Base-by-base conservation (phyloP, 2,329 filamentous ascomycete species). In the Colletotrichum siamense region DNA sequence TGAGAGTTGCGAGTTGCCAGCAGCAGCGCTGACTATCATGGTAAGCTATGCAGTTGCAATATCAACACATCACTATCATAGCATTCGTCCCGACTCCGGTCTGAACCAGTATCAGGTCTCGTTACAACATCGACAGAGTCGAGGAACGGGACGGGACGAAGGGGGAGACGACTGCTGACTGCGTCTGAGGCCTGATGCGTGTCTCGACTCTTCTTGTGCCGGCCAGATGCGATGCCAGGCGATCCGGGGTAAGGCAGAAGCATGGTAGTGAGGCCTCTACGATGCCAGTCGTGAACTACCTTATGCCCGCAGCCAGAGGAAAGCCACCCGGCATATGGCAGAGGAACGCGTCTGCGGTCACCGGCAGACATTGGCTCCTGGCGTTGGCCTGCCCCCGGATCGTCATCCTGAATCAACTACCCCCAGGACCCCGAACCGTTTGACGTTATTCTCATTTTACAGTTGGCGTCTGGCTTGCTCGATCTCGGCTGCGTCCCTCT, bases 311-410 rank as follows among this genome's bases (percentile, higher is more conserved):
- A 24, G 49, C 30, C 18, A n/a, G 30, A 36, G 22, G 6, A 39
- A 52, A 52, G 44, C 44, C 44, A 52, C 44, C 57, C 28, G 26
- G 30, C 13, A 28, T 32, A 61, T 12, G n/a, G 26, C 68, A 32
- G 28, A 70, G 68, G 68, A 63, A 70, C 68, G 69, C 34, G 62
- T 72, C 36, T 75, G 73, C 73, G 62, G 69, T 71, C 64, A 71
- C 34, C 24, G 59, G 49, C 49, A 62, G 72, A 39, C 32, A 71
- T 69, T 55, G 52, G 61, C 24, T 39, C 55, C 57, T 9, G 34
- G 52, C 13, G 55, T 32, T 44, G 44, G 28, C 57, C 61, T 44
- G 71, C 30, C 69, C 24, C 32, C 59, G 16, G 26, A 26, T 32
- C 44, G 39, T 65, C 32, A 44, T 69, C 26, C 67, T 67, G 44